These are phyloP conservation scores for Ampelomyces quisqualis DNA, from an alignment of 2,329 filamentous ascomycete species.

Conservation along the genomic window DNA sequence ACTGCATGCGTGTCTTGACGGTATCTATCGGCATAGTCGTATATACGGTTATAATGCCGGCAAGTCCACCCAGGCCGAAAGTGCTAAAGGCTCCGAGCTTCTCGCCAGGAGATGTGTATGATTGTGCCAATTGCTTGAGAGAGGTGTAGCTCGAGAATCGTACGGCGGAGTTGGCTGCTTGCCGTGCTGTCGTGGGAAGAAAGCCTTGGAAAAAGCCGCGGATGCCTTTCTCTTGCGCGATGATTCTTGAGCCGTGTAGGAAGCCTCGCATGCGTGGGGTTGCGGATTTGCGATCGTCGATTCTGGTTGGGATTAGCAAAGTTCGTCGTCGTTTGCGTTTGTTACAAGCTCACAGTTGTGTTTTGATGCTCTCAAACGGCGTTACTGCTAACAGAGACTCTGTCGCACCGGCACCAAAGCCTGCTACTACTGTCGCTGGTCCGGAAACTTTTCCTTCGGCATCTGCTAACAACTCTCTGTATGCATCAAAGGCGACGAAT, in stretches of 20 bases:
- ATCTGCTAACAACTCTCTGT: slow-evolving; percentile 80
- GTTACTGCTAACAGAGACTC: slow-evolving; percentile 93
- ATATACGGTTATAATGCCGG: slow-evolving; percentile 86
- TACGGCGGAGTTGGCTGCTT: slow-evolving; percentile 90
- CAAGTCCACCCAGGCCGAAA: slow-evolving; percentile 85
- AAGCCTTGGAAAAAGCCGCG: slow-evolving; percentile 97
- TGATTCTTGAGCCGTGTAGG: slow-evolving; percentile 83
- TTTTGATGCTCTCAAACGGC: slow-evolving; percentile 98
- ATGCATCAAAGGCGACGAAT: slow-evolving; percentile 95
- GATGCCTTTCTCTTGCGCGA: slow-evolving; percentile 82
- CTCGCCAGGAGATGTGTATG: slow-evolving; percentile 90
- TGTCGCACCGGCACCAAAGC: slow-evolving; percentile 91
- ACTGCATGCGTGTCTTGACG: slow-evolving; percentile 97
- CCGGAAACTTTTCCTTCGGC: slow-evolving; percentile 85
- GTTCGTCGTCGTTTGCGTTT: slow-evolving; percentile 1
- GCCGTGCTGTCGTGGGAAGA: slow-evolving; percentile 87
- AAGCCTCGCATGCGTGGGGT: slow-evolving; percentile 90
- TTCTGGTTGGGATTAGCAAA: slow-evolving; percentile 53
- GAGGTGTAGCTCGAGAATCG: slow-evolving; percentile 90
- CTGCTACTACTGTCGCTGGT: slow-evolving; percentile 85
- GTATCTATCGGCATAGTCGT: slow-evolving; percentile 77
- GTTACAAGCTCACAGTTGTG: slow-evolving; percentile 68
- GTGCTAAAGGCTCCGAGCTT: slow-evolving; percentile 86
- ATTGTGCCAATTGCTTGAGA: slow-evolving; percentile 85
- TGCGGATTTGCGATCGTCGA: slow-evolving; percentile 86